Conservation (phyloP, 2,329 filamentous ascomycete genomes). For the Colletotrichum viniferum region DNA sequence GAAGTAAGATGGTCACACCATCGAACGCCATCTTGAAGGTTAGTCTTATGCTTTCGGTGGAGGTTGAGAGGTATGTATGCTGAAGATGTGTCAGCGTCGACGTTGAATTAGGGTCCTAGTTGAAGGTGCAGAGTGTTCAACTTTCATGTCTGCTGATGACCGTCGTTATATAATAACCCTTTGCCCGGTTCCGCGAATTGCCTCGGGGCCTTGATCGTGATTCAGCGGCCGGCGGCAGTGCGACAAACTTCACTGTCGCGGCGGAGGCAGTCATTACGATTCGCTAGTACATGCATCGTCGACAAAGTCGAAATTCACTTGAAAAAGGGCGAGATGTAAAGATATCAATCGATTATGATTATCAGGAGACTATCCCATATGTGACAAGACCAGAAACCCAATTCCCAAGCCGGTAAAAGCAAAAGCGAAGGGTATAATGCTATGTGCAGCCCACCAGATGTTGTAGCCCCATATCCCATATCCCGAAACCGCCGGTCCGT, state of each 20-base stretch:
- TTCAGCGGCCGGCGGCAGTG: neutral
- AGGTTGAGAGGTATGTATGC: neutral
- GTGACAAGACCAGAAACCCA: constrained; percentile 12
- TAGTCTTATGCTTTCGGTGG: neutral
- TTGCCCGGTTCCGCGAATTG: neutral
- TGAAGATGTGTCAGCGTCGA: neutral
- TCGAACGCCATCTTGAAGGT: neutral
- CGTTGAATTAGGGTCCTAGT: neutral
- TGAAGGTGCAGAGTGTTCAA: neutral
- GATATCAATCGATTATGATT: constrained; percentile 20
- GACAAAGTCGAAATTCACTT: neutral
- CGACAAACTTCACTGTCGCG: neutral
- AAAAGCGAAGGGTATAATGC: constrained; percentile 24
- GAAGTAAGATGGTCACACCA: neutral
- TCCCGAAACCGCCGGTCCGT: neutral
- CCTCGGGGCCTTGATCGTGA: neutral
- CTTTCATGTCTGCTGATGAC: neutral
- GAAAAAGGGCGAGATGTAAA: neutral
- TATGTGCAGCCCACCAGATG: constrained; percentile 23
- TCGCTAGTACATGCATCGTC: neutral
- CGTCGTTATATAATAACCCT: neutral
- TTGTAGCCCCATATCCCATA: neutral
- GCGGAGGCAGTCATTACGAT: neutral
- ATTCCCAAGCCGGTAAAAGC: constrained; percentile 5
- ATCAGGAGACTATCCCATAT: constrained; percentile 23